Evolutionary conservation across 208 protist species (phyloP), one percentile per base, ranked within the genome.

Genomic region (Crithidia bombi): DNA sequence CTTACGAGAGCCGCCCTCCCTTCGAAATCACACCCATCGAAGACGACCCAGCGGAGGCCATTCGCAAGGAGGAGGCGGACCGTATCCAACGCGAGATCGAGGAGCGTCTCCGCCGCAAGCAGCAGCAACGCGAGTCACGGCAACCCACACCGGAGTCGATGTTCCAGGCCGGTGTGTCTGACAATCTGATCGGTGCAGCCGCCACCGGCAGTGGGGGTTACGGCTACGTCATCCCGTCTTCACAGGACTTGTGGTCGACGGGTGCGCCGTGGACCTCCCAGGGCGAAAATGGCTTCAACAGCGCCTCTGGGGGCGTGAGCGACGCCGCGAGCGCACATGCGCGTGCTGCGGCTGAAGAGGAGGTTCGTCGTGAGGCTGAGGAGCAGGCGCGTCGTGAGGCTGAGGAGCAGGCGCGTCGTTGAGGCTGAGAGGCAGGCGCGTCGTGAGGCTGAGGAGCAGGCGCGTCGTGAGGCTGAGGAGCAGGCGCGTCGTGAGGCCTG

Each of bases 1-100:
- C 39, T 3, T 70, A 77, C 64, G 17, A 55, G 0, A 55, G n/a
- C 15, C 67, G 56, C 10, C 79, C 82, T 9, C 72, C 76, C 0
- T 85, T 87, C 51, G 77, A 88, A 52, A 73, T 93, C 36, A 75
- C 64, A 1, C 72, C 82, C 1, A 81, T 85, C 32, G 65, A 72
- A 17, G 81, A 83, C 15, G 62, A 75, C 41, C 58, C 69, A 0
- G 65, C 50, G 2, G 70, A 75, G 21, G 51, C 30, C 0, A 52
- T 58, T 2, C 63, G 56, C 21, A 75, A 75, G 39, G 61, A 38
- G 30, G 78, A 87, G 33, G 77, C 67, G 0, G 83, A 92, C 10
- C 64, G 57, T 9, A 69, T 90, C n/a, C 68, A 87, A 50, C 49
- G 59, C 11, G 80, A 88, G 35, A 82, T 93, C 30, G 75, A 90